phyloP scores from a whole-genome alignment of 352 stramenopile genomes.

The Globisporangium perplexum region DNA sequence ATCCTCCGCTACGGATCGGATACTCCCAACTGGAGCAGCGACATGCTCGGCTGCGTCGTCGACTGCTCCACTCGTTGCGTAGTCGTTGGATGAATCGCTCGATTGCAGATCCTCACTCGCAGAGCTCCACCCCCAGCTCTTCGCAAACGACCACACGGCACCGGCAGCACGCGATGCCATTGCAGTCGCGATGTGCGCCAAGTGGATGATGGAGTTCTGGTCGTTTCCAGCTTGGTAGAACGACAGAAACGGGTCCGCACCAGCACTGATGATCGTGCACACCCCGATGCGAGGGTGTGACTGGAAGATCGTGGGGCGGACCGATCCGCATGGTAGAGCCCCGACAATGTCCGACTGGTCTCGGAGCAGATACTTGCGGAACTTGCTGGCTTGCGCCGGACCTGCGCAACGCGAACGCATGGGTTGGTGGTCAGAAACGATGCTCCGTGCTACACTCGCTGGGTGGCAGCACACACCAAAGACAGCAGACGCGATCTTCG shows the following conservation, averaged over 20 bases:
- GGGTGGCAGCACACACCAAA: conserved; percentile 28
- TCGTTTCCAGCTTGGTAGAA: conserved; percentile 85
- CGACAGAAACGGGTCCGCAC: conserved; percentile 57
- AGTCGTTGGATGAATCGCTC: background rate
- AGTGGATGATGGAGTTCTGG: conserved; percentile 83
- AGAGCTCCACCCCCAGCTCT: conserved; percentile 66
- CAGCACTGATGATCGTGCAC: conserved; percentile 66
- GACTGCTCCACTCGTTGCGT: conserved; percentile 23
- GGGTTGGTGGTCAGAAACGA: background rate
- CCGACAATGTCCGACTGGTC: conserved; percentile 62
- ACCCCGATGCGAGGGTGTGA: conserved; percentile 67
- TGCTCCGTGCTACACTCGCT: background rate
- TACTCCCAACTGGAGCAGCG: conserved; percentile 46
- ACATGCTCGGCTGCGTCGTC: conserved; percentile 68
- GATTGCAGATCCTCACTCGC: conserved; percentile 7
- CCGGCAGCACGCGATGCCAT: conserved; percentile 71
- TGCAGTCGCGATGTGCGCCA: conserved; percentile 78
- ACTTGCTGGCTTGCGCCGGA: conserved; percentile 65
- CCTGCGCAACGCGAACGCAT: conserved; percentile 12
- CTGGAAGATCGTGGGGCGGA: conserved; percentile 77
- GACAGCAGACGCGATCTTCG: conserved; percentile 42
- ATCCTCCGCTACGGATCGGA: conserved; percentile 56
- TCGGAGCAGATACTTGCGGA: conserved; percentile 75
- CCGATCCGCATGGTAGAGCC: conserved; percentile 53
- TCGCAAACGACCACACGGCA: conserved; percentile 79